A percentile compares a stretch with the other conserved stretches of the same genome.
Conservation (phyloP, 495 filamentous ascomycete genomes). For the Umbilicaria muhlenbergii region DNA sequence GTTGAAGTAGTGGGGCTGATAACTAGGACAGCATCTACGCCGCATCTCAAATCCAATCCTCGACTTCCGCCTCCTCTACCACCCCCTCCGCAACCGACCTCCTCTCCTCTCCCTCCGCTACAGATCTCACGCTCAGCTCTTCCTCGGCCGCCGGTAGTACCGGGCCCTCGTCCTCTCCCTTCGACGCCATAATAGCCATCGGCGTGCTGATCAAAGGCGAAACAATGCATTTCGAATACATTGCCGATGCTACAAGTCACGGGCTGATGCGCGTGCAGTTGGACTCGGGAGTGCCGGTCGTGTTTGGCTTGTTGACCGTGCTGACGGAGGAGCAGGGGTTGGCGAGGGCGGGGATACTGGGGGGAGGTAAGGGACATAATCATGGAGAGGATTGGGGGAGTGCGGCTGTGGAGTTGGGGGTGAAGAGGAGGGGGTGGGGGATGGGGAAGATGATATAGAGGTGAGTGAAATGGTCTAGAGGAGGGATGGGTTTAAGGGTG, state of each 20-base stretch:
- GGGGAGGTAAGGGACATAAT: constrained; percentile 46
- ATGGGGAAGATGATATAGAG: constrained; percentile 25
- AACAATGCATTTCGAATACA: constrained; percentile 98
- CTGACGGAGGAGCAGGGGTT: constrained; percentile 75
- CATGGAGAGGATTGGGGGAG: constrained; percentile 81
- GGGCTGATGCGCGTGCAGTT: constrained; percentile 90
- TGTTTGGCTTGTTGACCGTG: constrained; percentile 87
- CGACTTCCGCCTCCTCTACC: constrained; percentile 33
- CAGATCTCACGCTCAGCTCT: constrained; percentile 34
- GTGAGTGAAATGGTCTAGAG: neutral
- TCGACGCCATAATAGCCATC: constrained; percentile 89
- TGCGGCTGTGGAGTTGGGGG: constrained; percentile 37
- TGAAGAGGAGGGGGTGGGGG: constrained; percentile 28
- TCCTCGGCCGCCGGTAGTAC: constrained; percentile 13
- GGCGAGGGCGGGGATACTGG: constrained; percentile 63
- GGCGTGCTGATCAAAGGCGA: constrained; percentile 95
- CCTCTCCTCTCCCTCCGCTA: constrained; percentile 45
- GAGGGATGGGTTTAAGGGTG: neutral
- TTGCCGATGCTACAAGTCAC: constrained; percentile 75
- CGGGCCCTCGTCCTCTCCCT: constrained; percentile 38
- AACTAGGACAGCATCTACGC: constrained; percentile 75
- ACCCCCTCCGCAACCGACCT: constrained; percentile 63
- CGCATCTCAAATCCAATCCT: constrained; percentile 71
- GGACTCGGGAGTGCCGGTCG: constrained; percentile 71
- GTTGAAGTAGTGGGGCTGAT: neutral